Evolutionary conservation across 2,329 filamentous ascomycete species (phyloP), one percentile per base, ranked within the genome.

Genomic region (Fusarium vanettenii): DNA sequence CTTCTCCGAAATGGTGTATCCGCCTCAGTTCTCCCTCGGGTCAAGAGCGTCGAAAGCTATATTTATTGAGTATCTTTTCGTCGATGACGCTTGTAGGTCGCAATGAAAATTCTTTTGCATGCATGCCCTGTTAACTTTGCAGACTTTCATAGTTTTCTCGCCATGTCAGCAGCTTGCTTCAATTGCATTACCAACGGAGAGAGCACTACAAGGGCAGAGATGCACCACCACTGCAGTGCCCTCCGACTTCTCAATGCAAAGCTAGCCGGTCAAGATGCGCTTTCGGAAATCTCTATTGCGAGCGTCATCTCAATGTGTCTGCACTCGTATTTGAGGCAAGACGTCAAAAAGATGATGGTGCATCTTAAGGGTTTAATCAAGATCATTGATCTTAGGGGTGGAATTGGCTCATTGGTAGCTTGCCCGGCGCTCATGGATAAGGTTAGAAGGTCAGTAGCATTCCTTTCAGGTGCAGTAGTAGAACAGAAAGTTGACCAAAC

Each of bases 131-230:
- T 45, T 45, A 45, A 45, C 22, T 14, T 45, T 45, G 5, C 33
- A 59, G 56, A 60, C 35, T 60, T 60, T 31, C 56, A 60, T 22
- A 60, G 35, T 4, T 60, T 60, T n/a, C 56, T 60, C 20, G 56
- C 56, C 35, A 60, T 60, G 56, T 37, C 56, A 25, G 56, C 35
- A 29, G 56, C 33, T 29, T 41, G 56, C 35, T 31, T 60, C 37
- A 35, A 41, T 5, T 60, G 25, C 22, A 35, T 60, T 41, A 41
- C 56, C 35, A 29, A 29, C 14, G 13, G 56, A 60, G 14, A 31
- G 11, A 14, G 29, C 2, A 35, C 39, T 41, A 18, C 13, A 33
- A 59, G 33, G 8, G 20, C 56, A 27, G 33, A 59, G 22, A 39
- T 60, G 22, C 16, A 60, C 31, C 56, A 60, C 35, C 56, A 60